phyloP scores from a whole-genome alignment of 495 filamentous ascomycete genomes.

The Daldinia concentrica region DNA sequence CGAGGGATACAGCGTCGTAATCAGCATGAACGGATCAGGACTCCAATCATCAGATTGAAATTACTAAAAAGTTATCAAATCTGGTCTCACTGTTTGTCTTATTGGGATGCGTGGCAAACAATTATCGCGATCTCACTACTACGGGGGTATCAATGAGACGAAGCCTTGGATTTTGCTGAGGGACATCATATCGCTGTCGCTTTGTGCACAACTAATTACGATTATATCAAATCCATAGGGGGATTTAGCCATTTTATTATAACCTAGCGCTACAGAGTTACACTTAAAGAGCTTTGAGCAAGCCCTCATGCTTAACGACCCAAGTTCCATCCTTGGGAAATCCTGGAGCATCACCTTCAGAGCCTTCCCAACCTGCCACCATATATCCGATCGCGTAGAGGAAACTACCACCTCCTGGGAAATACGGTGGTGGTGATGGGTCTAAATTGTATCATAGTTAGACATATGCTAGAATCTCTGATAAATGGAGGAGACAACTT shows the following conservation, averaged over 20 bases:
- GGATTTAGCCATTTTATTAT: too few species aligned
- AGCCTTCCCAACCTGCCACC: slow-evolving; percentile 39
- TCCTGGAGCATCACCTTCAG: slow-evolving; percentile 33
- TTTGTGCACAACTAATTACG: too few species aligned
- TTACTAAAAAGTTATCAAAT: not conserved
- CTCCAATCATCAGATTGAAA: not conserved
- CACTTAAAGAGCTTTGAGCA: slow-evolving; percentile 26
- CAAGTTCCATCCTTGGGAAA: slow-evolving; percentile 35
- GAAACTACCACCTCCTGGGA: slow-evolving; percentile 37
- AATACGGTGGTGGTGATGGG: slow-evolving; percentile 33
- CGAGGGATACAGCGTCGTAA: not conserved
- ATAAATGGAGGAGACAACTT: not conserved
- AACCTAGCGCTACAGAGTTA: not conserved
- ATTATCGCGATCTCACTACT: not conserved
- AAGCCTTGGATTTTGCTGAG: too few species aligned
- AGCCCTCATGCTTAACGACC: slow-evolving; percentile 26
- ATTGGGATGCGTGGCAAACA: not conserved
- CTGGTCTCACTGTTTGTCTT: not conserved
- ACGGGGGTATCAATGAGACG: not conserved
- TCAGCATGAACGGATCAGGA: not conserved
- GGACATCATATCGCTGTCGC: not conserved
- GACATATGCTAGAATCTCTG: not conserved
- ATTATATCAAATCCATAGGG: too few species aligned
- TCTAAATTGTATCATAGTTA: slow-evolving; percentile 6
- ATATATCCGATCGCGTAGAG: slow-evolving; percentile 40